These are phyloP conservation scores for Helianthus tuberosus DNA, from an alignment of 129 eudicot species.

Conservation along the genomic window DNA sequence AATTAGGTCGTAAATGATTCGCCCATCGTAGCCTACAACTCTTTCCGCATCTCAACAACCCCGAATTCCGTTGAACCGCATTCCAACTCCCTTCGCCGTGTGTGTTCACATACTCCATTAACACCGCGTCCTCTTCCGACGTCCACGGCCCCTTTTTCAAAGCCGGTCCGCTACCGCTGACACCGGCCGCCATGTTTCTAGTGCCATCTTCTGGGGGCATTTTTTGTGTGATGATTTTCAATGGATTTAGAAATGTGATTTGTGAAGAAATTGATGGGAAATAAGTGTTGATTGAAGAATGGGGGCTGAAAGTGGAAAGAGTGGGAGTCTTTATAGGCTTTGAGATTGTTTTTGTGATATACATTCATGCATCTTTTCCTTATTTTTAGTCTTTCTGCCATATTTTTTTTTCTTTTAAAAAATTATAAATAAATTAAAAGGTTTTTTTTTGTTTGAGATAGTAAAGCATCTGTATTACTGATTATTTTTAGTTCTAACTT, in stretches of 20 bases:
- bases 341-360: conserved; percentile 35
- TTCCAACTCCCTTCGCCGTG: conserved; percentile 98
- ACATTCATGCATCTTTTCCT: conserved; percentile 32
- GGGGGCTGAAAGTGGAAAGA: conserved; percentile 40
- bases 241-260: not conserved
- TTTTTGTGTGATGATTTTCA: not conserved
- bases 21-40: conserved; percentile 97
- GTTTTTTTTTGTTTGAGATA: too few relatives aligned
- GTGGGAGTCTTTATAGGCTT: conserved; percentile 43
- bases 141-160: conserved; percentile 97
- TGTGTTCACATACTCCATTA: conserved; percentile 75
- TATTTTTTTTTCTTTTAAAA: not conserved
- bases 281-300: conserved; percentile 29
- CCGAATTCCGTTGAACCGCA: conserved; percentile 76
- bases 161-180: conserved; percentile 15
- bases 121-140: conserved; percentile 66
- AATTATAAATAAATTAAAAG: too few relatives aligned
- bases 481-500: too few relatives aligned
- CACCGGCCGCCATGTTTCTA: conserved; percentile 23
- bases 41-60: conserved; percentile 82
- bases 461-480: too few relatives aligned
- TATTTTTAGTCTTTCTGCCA: conserved; percentile 24
- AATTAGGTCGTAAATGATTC: conserved; percentile 83
- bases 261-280: not conserved
- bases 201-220: conserved; percentile 42